Base-by-base conservation (phyloP, 192 early-diverging fungal genomes). In the Kickxella alabastrina region DNA sequence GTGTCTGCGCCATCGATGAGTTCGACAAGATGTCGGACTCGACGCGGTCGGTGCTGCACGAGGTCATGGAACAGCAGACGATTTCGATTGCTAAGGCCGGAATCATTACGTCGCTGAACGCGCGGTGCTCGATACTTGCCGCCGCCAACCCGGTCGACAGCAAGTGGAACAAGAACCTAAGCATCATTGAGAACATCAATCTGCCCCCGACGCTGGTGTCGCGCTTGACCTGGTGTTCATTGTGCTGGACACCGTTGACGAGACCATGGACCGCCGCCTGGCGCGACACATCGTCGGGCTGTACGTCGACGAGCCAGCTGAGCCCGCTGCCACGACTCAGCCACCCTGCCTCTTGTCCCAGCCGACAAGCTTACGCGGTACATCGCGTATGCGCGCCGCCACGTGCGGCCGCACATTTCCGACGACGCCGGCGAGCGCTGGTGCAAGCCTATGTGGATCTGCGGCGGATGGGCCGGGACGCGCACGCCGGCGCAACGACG, bases 41-140 rank as follows among this genome's bases (percentile, higher is more conserved):
- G 9, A 93, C 92, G 8, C 84, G 93, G 9, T 91, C 93, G 3
- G 90, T 95, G 6, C 72, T 98, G 52, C 95, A 98, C 78, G 95
- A 98, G 83, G 95, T 92, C 51, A 98, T 98, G 95, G 94, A 97
- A 79, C 94, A 97, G 78, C 94, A 97, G 81, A 97, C 94, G 0
- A 86, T 98, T 17, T 96, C 92, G 10, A 88, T 99, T 13, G 94
- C 96, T 36, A 99, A 99, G 79, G 96, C 96, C 26, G 96, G 96
- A 22, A 96, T 99, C 58, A 95, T 97, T 62, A 94, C 94, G 4
- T 96, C 93, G 8, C 77, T 99, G 18, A 99, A 99, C 72, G 94
- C 96, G 10, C 82, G 96, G 48, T 93, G 93, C 19, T 96, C 94
- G 2, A 90, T 99, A 35, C 68, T 97, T 42, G 96, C 96, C 0